Base-by-base conservation (phyloP, 208 protist species). In the Trypanosoma vivax region DNA sequence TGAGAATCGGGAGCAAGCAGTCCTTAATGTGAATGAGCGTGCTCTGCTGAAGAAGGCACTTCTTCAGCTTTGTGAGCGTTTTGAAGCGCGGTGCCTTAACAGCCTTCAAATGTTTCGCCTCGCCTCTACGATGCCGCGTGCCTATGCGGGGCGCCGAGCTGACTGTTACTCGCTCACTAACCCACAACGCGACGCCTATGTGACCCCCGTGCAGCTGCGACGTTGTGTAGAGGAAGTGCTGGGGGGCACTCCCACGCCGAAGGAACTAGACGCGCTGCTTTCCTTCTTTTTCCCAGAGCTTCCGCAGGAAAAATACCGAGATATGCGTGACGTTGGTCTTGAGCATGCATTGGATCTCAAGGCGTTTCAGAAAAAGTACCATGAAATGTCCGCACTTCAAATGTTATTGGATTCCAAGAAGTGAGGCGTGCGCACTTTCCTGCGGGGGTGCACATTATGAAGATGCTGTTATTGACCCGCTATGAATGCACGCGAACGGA, bases 91-190 rank as follows among this genome's bases (percentile, higher is more conserved):
- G 2, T 83, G 73, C 53, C 69, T 88, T 42, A 86, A 81, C 51
- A 75, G 71, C 27, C 53, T 60, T 30, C 80, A 89, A 37, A 94
- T 96, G 79, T 96, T 96, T 52, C 83, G 85, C 13, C 63, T 92
- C 21, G 76, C 81, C 27, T 90, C 83, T 9, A 92, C 83, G 34
- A 92, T 90, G 79, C 86, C 85, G 4, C 70, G 84, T 11, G 81
- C 83, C 21, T 90, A 91, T 58, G 51, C 69, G 11, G 70, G 69
- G 19, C 69, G 73, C 5, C 58, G 76, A 13, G 73, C 74, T 2
- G 76, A 91, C 40, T 63, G 94, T 28, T 69, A 80, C 42, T 75
- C 76, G 9, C 54, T 96, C 42, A 76, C 74, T 37, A 92, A 93
- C 57, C 75, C 76, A 9, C 57, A 75, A 16, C 68, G 73, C 31